Conservation (phyloP, 2,329 filamentous ascomycete genomes). For the Sclerotinia trifoliorum region DNA sequence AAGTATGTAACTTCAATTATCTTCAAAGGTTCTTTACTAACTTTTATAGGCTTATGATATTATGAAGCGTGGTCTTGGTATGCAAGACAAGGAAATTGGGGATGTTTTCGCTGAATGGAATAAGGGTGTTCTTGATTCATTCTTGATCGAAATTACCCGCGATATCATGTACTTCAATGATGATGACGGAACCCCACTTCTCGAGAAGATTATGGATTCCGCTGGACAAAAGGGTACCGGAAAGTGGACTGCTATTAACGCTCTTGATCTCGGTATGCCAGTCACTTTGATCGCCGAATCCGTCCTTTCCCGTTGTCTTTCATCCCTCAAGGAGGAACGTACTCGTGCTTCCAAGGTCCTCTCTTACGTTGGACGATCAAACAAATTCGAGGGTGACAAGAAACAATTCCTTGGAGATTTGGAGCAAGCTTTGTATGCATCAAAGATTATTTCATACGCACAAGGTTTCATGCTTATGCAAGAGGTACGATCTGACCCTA, state of each 20-base stretch:
- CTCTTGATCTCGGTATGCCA: slow-evolving; percentile 96
- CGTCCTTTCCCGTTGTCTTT: slow-evolving; percentile 92
- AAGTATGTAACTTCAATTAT: slow-evolving; percentile 59
- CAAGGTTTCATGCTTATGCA: slow-evolving; percentile 99
- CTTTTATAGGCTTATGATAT: slow-evolving; percentile 86
- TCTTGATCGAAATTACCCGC: slow-evolving; percentile 98
- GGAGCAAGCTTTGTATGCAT: slow-evolving; percentile 97
- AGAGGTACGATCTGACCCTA: slow-evolving; percentile 57
- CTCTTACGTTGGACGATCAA: slow-evolving; percentile 67
- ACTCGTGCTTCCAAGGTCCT: slow-evolving; percentile 76
- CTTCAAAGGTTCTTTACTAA: slow-evolving; percentile 24
- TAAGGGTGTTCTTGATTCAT: slow-evolving; percentile 96
- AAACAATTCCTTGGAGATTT: slow-evolving; percentile 93
- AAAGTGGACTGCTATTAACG: slow-evolving; percentile 99
- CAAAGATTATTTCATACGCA: slow-evolving; percentile 99
- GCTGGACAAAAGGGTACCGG: slow-evolving; percentile 99
- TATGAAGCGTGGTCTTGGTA: slow-evolving; percentile 94
- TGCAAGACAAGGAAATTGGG: slow-evolving; percentile 91
- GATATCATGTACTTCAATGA: slow-evolving; percentile 99
- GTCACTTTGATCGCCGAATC: slow-evolving; percentile 97
- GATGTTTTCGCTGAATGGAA: slow-evolving; percentile 96
- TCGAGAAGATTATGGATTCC: slow-evolving; percentile 99
- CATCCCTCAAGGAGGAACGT: slow-evolving; percentile 92
- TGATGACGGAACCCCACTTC: slow-evolving; percentile 82
- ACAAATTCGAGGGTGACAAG: slow-evolving; percentile 85